Evolutionary conservation across 2,329 filamentous ascomycete species (phyloP), one percentile per base, ranked within the genome.

Genomic region (Claviceps pazoutovae): DNA sequence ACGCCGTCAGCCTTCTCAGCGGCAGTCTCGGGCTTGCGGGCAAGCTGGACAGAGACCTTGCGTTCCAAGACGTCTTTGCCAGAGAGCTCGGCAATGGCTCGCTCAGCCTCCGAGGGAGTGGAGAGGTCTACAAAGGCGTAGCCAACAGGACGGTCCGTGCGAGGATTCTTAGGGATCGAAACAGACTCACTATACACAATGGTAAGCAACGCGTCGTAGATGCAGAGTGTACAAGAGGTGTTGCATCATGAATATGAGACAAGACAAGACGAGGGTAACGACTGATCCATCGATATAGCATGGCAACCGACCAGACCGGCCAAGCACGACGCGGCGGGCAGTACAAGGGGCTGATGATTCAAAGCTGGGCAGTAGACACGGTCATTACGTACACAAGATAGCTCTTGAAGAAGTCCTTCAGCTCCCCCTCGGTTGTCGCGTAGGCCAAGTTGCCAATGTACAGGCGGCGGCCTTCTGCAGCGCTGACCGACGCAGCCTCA

Each of bases 361-460:
- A 30, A 23, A n/a, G 8, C 16, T 14, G 39, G 42, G n/a, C 39
- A 44, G 16, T 14, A n/a, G 37, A 7, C 23, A 16, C 26, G 13
- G 50, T n/a, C 37, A 38, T n/a, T n/a, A 87, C 91, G 81, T 82
- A 98, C 93, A 98, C 88, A 79, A 93, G 86, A 81, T 95, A 97
- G 74, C 84, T 87, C 81, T 93, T 91, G 86, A 98, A 98, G 82
- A 98, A 98, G 66, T 93, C 87, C 81, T 94, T 95, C 82, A 98
- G 88, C 84, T 96, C 89, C 85, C 87, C 93, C 87, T 97, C 93
- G 73, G 89, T 95, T 84, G 93, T 97, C 84, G 91, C 90, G 74
- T 98, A 98, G 68, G 93, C 93, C 83, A 98, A 87, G 81, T 98
- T 98, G 80, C 93, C 93, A 79, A 98, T 97, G 79, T 98, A 98